phyloP scores from a whole-genome alignment of 2,329 filamentous ascomycete genomes.

The Colletotrichum falcatum region DNA sequence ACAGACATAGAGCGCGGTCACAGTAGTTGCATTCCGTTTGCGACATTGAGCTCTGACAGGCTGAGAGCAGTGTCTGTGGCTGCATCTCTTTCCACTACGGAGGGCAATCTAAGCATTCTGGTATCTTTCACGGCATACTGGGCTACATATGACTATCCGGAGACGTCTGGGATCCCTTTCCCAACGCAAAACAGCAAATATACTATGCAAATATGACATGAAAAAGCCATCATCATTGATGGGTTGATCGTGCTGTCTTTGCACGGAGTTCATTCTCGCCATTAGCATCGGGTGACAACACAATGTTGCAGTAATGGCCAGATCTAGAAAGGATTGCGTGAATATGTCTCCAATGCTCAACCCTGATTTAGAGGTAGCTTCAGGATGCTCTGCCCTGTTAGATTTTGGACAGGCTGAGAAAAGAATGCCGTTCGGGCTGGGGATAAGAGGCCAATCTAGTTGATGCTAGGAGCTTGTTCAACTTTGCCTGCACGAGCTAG shows the following conservation, averaged over 20 bases:
- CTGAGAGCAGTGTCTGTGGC: too few species aligned
- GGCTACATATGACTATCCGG: conserved; percentile 68
- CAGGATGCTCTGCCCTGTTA: not conserved
- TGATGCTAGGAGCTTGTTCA: too few species aligned
- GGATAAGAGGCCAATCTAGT: too few species aligned
- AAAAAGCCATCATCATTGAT: accelerated
- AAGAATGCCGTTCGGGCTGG: too few species aligned
- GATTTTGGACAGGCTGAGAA: not conserved
- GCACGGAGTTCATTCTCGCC: accelerated
- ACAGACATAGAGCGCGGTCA: too few species aligned
- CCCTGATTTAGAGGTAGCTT: too few species aligned
- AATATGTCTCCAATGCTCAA: not conserved
- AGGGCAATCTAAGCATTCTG: conserved; percentile 36
- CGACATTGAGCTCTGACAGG: too few species aligned
- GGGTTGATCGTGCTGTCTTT: not conserved
- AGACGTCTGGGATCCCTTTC: conserved; percentile 50
- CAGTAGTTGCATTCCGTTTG: too few species aligned
- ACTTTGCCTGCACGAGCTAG: too few species aligned
- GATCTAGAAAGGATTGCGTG: not conserved
- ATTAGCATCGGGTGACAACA: not conserved
- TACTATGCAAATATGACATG: too few species aligned
- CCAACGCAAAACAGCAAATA: accelerated
- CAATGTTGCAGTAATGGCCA: not conserved
- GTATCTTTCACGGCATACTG: conserved; percentile 68
- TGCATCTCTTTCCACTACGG: not conserved